Evolutionary conservation across 805 yeast genomes (phyloP).

Genomic region (Cyberlindnera bimundalis): DNA sequence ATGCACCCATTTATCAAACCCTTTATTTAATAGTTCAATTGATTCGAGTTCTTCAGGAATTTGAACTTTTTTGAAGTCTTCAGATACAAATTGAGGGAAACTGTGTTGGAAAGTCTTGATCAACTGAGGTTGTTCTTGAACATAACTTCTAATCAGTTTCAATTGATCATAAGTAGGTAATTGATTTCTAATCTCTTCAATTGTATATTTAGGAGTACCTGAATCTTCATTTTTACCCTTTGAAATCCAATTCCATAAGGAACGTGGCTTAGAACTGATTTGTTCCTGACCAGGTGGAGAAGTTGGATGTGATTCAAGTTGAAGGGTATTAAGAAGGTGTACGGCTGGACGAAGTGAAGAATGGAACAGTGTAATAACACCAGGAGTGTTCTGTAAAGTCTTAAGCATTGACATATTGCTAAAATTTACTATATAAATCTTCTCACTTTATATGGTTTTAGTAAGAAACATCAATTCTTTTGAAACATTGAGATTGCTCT

Average conservation of each 20-base stretch:
- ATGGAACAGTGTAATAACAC: conserved; percentile 43
- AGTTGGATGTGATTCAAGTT: conserved; percentile 7
- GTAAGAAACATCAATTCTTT: too few relatives aligned
- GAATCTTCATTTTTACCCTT: conserved; percentile 16
- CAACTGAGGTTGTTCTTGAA: conserved; percentile 8
- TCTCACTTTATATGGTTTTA: too few relatives aligned
- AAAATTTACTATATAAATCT: too few relatives aligned
- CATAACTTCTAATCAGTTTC: conserved; percentile 20
- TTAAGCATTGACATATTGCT: conserved; percentile 43
- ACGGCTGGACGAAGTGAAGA: conserved; percentile 19
- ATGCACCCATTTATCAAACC: conserved; percentile 16
- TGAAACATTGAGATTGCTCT: too few relatives aligned
- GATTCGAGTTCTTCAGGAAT: conserved; percentile 11
- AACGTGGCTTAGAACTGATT: conserved; percentile 7
- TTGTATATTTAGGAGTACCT: conserved; percentile 3
- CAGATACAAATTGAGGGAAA: conserved; percentile 23
- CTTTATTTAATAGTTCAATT: conserved; percentile 9
- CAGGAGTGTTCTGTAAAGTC: conserved; percentile 42
- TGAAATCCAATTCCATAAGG: conserved; percentile 20
- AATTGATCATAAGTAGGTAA: conserved; percentile 29
- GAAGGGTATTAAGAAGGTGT: conserved; percentile 10
- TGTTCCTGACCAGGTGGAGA: conserved; percentile 12
- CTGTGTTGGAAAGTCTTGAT: conserved; percentile 16
- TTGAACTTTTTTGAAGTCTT: conserved; percentile 7
- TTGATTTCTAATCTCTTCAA: conserved; percentile 14